phyloP scores from a whole-genome alignment of 2,329 filamentous ascomycete species.

The Cercospora sp. region DNA sequence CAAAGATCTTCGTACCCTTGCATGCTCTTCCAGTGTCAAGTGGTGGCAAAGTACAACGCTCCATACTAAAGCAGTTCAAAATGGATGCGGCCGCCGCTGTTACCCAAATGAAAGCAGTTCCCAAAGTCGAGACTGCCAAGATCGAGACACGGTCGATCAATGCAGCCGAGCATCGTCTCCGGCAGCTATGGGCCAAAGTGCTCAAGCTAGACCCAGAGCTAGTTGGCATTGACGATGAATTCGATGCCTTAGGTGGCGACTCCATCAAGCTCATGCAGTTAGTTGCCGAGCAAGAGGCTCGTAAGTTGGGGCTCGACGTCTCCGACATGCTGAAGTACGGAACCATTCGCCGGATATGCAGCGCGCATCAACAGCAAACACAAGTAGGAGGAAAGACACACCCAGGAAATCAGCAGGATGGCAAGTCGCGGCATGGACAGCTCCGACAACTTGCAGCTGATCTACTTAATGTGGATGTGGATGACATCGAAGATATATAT shows the following conservation, averaged over 20 bases:
- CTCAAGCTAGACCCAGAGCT: background rate
- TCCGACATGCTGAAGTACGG: background rate
- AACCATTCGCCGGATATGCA: background rate
- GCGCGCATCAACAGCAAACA: background rate
- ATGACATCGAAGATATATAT: background rate
- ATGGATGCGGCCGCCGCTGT: background rate
- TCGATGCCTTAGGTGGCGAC: background rate
- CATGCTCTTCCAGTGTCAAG: background rate
- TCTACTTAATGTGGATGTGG: background rate
- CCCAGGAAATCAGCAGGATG: background rate
- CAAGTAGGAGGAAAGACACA: background rate
- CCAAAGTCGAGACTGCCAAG: background rate
- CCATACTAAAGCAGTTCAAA: background rate
- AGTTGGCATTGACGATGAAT: background rate
- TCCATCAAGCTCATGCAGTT: background rate
- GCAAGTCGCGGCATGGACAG: background rate
- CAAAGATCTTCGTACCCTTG: background rate
- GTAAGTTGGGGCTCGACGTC: background rate
- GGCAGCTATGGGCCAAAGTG: background rate
- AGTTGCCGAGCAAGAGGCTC: background rate
- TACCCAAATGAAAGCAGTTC: background rate
- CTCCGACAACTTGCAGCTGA: background rate
- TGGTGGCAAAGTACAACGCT: background rate
- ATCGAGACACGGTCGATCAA: background rate
- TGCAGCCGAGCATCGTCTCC: background rate